Evolutionary conservation across 1,284 basidiomycete genomes (phyloP), one percentile per base, ranked within the genome.

Genomic region (Caloboletus firmus): DNA sequence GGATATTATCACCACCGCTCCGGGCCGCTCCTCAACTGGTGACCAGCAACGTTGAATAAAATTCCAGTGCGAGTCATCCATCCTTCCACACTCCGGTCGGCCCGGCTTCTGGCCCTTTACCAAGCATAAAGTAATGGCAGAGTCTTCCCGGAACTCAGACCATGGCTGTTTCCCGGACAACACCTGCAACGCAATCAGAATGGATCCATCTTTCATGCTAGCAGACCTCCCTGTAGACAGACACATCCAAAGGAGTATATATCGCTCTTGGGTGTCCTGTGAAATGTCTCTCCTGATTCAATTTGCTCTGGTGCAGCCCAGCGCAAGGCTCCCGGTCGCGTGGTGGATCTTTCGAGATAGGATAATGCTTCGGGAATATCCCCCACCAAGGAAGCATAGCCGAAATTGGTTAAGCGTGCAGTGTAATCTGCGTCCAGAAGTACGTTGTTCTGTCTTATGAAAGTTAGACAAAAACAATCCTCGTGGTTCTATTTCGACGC

Each of bases 131-230:
- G 42, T n/a, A 3, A 56, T 13, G 0, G 35, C 34, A 1, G 6
- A 2, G 3, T 61, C 52, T 8, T 36, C 30, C 9, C 26, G 18
- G 4, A 59, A 7, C 24, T 50, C 54, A 0, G 54, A 56, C 54
- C 54, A 56, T 11, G 45, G 56, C 32, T 45, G 36, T 34, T 49
- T 61, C 0, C 59, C 59, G 0, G 59, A 61, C 1, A 60, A 37
- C 0, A 53, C 45, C 18, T 37, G 18, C 36, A 20, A 12, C 11
- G 11, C 5, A 11, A 18, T 37, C 11, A 37, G 18, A 7, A 37
- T 12, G 5, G 11, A 20, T 11, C 10, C 18, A 5, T 11, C 10
- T 37, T 12, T 12, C 2, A 2, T 7, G 11, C 11, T 5, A 37
- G 20, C 1, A 18, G 10, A 20, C 36, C 36, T 20, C 2, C 36